phyloP scores from a whole-genome alignment of 768 basidiomycete genomes.

The Podaxis sp. region DNA sequence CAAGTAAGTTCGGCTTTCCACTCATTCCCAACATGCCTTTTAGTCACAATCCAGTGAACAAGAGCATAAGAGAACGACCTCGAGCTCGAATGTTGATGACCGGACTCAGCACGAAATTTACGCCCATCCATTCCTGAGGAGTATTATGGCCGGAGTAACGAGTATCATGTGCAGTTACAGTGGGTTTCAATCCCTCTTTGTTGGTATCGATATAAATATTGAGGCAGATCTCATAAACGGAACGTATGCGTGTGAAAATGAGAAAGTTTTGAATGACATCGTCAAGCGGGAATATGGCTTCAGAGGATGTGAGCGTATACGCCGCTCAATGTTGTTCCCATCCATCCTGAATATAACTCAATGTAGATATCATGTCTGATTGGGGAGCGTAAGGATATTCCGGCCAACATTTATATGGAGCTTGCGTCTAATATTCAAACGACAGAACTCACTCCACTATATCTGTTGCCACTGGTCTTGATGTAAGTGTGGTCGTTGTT shows the following conservation, averaged over 20 bases:
- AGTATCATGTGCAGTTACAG: conserved; percentile 78
- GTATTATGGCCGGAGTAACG: conserved; percentile 70
- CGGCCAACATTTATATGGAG: neutral
- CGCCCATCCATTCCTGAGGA: conserved; percentile 61
- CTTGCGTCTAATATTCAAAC: neutral
- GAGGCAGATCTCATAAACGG: conserved; percentile 57
- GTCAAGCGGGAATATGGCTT: conserved; percentile 74
- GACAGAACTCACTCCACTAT: conserved; percentile 53
- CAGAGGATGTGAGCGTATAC: conserved; percentile 53
- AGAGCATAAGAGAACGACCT: conserved; percentile 52
- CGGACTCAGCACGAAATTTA: conserved; percentile 76
- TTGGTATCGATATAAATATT: neutral
- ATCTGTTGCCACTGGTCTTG: conserved; percentile 55
- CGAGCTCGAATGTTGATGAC: conserved; percentile 72
- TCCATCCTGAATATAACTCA: neutral
- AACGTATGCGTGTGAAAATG: conserved; percentile 73
- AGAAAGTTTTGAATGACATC: conserved; percentile 64
- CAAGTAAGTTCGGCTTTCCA: conserved; percentile 43
- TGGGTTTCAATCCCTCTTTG: conserved; percentile 22
- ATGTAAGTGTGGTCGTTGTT: conserved; percentile 34
- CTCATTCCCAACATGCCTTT: neutral
- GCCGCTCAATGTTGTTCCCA: neutral
- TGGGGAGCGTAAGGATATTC: conserved; percentile 50
- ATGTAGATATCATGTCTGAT: conserved; percentile 63
- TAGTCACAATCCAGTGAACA: conserved; percentile 46